Percentiles rank a stretch among this genome's conserved stretches.
Evolutionary conservation across 2,329 filamentous ascomycete genomes (phyloP).

Genomic region (Calonectria ilicicola): DNA sequence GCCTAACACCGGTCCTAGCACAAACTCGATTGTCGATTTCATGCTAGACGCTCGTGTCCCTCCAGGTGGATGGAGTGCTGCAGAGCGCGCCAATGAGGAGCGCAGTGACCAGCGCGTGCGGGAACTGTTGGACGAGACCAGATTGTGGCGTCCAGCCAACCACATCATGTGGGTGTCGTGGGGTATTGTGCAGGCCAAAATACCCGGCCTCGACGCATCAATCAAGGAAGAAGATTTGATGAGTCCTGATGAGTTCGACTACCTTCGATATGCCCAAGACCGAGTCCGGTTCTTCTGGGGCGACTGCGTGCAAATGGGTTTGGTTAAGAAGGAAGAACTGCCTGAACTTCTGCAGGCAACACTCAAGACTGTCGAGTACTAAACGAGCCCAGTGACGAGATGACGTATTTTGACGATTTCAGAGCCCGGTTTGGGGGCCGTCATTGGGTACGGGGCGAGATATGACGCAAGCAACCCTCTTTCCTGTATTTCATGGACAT

Average conservation of each 20-base stretch:
- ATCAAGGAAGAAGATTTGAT: slow-evolving; percentile 48
- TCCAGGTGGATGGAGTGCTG: slow-evolving; percentile 61
- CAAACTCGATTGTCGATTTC: slow-evolving; percentile 74
- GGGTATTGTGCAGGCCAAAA: slow-evolving; percentile 95
- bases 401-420: slow-evolving; percentile 2
- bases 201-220: slow-evolving; percentile 75
- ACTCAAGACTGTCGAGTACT: slow-evolving; percentile 79
- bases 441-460: neutral
- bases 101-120: slow-evolving; percentile 75
- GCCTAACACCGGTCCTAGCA: slow-evolving; percentile 57
- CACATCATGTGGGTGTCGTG: slow-evolving; percentile 94
- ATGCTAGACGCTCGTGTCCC: slow-evolving; percentile 82
- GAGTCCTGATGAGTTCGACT: slow-evolving; percentile 82
- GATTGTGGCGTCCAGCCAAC: slow-evolving; percentile 88
- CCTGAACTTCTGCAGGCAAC: slow-evolving; percentile 73
- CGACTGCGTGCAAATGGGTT: slow-evolving; percentile 82
- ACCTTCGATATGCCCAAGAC: slow-evolving; percentile 90
- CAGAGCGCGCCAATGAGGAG: slow-evolving; percentile 71
- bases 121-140: slow-evolving; percentile 80
- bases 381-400: slow-evolving; percentile 22
- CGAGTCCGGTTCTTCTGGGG: slow-evolving; percentile 95
- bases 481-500: neutral
- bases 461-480: neutral
- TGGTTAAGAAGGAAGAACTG: slow-evolving; percentile 81
- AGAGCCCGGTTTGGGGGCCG: neutral